Evolutionary conservation across 352 stramenopile species (phyloP), one percentile per base, ranked within the genome.

Genomic region (Phytophthora tentaculata): DNA sequence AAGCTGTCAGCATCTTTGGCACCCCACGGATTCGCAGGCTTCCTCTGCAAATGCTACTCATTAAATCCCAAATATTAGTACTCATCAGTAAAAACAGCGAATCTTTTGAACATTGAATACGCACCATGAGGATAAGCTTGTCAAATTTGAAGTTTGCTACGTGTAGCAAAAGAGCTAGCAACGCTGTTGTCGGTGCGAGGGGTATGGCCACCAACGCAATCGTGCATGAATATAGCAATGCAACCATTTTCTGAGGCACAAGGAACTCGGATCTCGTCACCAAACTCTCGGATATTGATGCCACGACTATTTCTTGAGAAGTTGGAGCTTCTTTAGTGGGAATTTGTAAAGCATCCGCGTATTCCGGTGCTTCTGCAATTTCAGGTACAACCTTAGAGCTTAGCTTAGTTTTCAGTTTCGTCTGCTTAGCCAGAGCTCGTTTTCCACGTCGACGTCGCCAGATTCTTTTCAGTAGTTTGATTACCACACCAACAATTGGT

Each of bases 101-200:
- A n/a, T n/a, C n/a, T n/a, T n/a, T n/a, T n/a, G n/a, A n/a, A n/a
- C n/a, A n/a, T n/a, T n/a, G n/a, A n/a, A 20, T n/a, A 4, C 39
- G 20, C 63, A 90, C 83, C 69, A 83, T 83, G 26, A 96, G 71
- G n/a, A 88, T 81, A 17, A 84, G 47, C 60, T 89, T 88, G 65
- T 96, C 81, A n/a, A 91, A 88, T 65, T 96, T 92, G 70, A 94
- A 94, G 35, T 88, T 92, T 49, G 78, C 55, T n/a, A 89, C 37
- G 47, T 91, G 84, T 3, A 94, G 73, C 10, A 85, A 16, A 9
- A 93, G 57, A 3, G 81, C 69, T 3, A 91, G 29, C 3, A 94
- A 26, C 13, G 81, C 81, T 12, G 76, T 79, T 14, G 76, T 76
- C 10, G 86, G 88, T 41, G 83, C 86, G 29, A 96, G 72, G 2